A percentile compares a stretch with the other conserved stretches of the same genome.
Evolutionary conservation across 345 rosid species (phyloP).

Genomic region (Arabidopsis thaliana): DNA sequence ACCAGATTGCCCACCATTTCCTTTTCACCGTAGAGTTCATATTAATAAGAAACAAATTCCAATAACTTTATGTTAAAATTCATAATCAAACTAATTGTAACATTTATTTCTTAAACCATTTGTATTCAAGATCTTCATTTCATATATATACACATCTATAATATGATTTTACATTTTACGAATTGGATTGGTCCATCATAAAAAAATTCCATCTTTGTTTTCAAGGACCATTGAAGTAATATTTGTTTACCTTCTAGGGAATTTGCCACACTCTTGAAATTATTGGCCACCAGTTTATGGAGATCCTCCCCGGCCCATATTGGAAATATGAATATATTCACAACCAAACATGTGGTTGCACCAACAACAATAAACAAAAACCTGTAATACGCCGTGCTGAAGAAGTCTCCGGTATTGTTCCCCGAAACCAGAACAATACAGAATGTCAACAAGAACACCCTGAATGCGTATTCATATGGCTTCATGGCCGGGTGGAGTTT

Average conservation of each 20-base stretch:
- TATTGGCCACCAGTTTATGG: constrained; percentile 76
- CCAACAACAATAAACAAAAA: constrained; percentile 68
- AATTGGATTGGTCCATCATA: not conserved
- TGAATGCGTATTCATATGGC: constrained; percentile 72
- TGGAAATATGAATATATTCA: constrained; percentile 70
- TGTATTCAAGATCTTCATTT: not conserved
- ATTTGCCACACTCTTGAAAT: constrained; percentile 75
- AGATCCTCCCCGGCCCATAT: constrained; percentile 93
- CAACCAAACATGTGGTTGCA: constrained; percentile 62
- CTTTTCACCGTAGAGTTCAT: not conserved
- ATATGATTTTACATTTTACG: not conserved
- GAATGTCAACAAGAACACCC: constrained; percentile 83
- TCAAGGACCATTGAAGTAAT: not conserved
- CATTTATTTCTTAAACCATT: not conserved
- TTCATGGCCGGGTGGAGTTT: constrained; percentile 76
- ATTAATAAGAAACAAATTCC: not conserved
- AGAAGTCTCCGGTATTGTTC: constrained; percentile 54
- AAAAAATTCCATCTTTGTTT: not conserved
- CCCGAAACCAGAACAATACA: constrained; percentile 86
- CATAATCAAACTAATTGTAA: not conserved
- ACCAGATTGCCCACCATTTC: not conserved
- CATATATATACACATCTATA: not conserved
- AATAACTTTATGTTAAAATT: not conserved
- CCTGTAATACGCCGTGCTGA: constrained; percentile 62
- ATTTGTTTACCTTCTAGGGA: constrained; percentile 71